Base-by-base conservation (phyloP, 345 rosid species). In the Gossypium turneri region DNA sequence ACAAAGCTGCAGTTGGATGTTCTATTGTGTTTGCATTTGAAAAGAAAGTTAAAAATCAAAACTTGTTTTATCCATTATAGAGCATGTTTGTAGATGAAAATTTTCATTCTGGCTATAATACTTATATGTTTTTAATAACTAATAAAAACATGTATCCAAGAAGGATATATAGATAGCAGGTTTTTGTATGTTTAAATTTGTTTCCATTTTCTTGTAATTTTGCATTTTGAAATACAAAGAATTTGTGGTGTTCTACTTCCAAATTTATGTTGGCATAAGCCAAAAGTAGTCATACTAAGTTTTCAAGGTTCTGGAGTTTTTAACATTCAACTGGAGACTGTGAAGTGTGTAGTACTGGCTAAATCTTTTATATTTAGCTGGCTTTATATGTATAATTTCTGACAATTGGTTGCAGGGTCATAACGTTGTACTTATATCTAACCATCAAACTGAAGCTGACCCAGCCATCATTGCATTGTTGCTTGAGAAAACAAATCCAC, bases 361-460 rank as follows among this genome's bases (percentile, higher is more conserved):
- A 55, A n/a, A 50, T 68, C 1, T 9, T 25, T 56, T 38, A 25
- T 73, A 57, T 25, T 43, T 69, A 67, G 69, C 16, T 67, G 65
- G 27, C 73, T 43, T 55, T 34, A 29, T 20, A 41, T 62, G 25
- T 79, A 76, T 78, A 64, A 67, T 76, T 29, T 45, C 58, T 12
- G 7, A 25, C 67, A 41, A 17, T 75, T 48, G 63, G 47, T 88
- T 83, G 76, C 90, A 95, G 99, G 98, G 98, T 38, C 94, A 95
- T 83, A 95, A 95, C 69, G 72, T 95, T 44, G 84, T 91, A 38
- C 79, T 95, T 76, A 91, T 95, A 76, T 91, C 99, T 80, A 95
- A 95, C 82, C 99, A 95, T 85, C 99, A 95, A 84, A 88, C 87
- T 75, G 98, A 95, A 86, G 98, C 99, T 70, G 99, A 95, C 75